A percentile compares a stretch with the other conserved stretches of the same genome.
phyloP scores from a whole-genome alignment of 106 monocot species.

The Apostasia ramifera region DNA sequence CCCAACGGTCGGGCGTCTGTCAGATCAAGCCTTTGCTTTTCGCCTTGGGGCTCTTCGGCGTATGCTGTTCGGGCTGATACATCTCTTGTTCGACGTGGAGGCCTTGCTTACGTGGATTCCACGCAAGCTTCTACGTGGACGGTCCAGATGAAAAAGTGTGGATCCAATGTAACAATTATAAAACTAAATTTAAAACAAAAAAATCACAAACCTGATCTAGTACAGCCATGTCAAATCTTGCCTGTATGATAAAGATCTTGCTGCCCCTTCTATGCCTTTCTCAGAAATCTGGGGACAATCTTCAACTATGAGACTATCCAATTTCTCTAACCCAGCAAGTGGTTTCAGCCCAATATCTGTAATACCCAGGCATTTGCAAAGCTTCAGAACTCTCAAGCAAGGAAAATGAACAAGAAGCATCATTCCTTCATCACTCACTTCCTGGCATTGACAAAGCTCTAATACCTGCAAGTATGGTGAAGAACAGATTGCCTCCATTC shows the following conservation, averaged over 20 bases:
- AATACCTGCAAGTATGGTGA: slow-evolving; percentile 29
- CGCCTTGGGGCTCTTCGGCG: no score
- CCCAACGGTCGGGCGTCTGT: no score
- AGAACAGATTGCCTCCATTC: slow-evolving; percentile 51
- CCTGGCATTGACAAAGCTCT: slow-evolving; percentile 52
- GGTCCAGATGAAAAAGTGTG: no score
- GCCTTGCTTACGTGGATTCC: no score
- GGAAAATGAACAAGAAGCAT: slow-evolving; percentile 16
- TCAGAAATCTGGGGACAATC: slow-evolving; percentile 57
- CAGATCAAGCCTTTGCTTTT: no score
- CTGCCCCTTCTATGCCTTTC: slow-evolving; percentile 46
- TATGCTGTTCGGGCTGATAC: no score
- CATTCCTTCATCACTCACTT: slow-evolving; percentile 48
- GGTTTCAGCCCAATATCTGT: slow-evolving; percentile 54
- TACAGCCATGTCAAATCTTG: slow-evolving; percentile 53
- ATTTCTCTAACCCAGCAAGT: slow-evolving; percentile 28
- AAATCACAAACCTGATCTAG: background rate
- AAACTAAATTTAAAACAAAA: background rate
- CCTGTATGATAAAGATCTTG: slow-evolving; percentile 42
- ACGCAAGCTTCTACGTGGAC: no score
- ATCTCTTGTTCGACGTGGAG: no score
- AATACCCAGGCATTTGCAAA: slow-evolving; percentile 53
- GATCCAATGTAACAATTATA: no score
- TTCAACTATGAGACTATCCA: slow-evolving; percentile 40
- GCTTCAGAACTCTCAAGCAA: slow-evolving; percentile 30